phyloP scores from a whole-genome alignment of 2,329 filamentous ascomycete species.

The Botryotinia calthae region DNA sequence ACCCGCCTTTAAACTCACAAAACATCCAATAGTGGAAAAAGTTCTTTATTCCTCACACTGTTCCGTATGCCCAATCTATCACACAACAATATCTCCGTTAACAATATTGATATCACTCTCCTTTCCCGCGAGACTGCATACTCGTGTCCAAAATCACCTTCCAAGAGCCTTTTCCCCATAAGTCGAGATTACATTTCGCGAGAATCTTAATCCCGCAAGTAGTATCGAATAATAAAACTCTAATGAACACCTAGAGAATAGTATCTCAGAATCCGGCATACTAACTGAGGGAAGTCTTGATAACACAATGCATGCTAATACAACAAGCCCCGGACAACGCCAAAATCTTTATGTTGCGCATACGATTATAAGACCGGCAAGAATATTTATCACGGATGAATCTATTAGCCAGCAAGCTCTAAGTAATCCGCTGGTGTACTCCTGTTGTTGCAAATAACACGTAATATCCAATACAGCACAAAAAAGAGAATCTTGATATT shows the following conservation, averaged over 20 bases:
- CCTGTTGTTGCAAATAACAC: constrained; percentile 31
- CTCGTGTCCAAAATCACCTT: constrained; percentile 39
- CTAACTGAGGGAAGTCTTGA: background rate
- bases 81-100: fast-evolving
- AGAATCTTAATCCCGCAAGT: constrained; percentile 49
- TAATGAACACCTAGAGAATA: background rate
- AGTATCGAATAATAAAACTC: constrained; percentile 45
- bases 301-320: background rate
- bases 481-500: background rate
- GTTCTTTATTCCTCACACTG: background rate
- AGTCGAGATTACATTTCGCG: constrained; percentile 46
- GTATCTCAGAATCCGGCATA: background rate
- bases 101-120: background rate
- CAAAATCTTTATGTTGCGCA: background rate
- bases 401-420: background rate
- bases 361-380: background rate
- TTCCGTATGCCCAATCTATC: background rate
- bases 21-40: background rate
- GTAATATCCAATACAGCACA: constrained; percentile 50
- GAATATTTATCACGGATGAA: background rate
- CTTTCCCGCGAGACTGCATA: background rate
- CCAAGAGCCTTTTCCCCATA: constrained; percentile 52
- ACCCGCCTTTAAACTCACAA: no score
- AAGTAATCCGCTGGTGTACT: background rate
- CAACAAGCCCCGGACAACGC: no score